A percentile compares a stretch with the other conserved stretches of the same genome.
These are phyloP conservation scores for Hsuehochloa calcarea DNA, from an alignment of 176 grass and related monocot genomes.

Conservation along the genomic window DNA sequence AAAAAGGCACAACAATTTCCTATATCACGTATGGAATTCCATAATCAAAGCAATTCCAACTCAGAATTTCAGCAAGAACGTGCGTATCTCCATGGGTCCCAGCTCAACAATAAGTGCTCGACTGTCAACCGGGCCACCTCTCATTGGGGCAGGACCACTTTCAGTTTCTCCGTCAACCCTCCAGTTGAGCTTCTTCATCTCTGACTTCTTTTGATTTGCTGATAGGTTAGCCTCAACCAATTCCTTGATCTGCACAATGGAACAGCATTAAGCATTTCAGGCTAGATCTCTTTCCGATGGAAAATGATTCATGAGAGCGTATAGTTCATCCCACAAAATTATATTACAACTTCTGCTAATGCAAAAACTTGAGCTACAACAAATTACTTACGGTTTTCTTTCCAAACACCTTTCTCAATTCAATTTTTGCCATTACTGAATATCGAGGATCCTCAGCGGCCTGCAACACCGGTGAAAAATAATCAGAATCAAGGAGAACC, in stretches of 20 bases:
- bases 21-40: neutral
- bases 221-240: slow-evolving; percentile 74
- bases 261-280: neutral
- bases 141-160: slow-evolving; percentile 33
- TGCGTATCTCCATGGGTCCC: slow-evolving; percentile 94
- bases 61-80: slow-evolving; percentile 69
- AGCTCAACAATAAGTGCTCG: slow-evolving; percentile 59
- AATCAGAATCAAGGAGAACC: neutral
- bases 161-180: slow-evolving; percentile 31
- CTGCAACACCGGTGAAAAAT: slow-evolving; percentile 16
- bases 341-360: neutral
- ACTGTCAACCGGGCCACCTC: slow-evolving; percentile 51
- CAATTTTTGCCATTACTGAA: slow-evolving; percentile 64
- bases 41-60: neutral
- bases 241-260: slow-evolving; percentile 61
- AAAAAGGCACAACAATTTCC: neutral
- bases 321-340: neutral
- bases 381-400: slow-evolving; percentile 56
- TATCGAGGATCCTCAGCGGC: slow-evolving; percentile 58
- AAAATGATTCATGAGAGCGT: neutral
- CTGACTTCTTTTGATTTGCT: slow-evolving; percentile 74
- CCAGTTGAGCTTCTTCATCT: slow-evolving; percentile 74
- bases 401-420: slow-evolving; percentile 69
- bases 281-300: neutral
- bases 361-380: neutral